Evolutionary conservation across 108 stramenopile species (phyloP).

Genomic region (Fragilariopsis cylindrus): DNA sequence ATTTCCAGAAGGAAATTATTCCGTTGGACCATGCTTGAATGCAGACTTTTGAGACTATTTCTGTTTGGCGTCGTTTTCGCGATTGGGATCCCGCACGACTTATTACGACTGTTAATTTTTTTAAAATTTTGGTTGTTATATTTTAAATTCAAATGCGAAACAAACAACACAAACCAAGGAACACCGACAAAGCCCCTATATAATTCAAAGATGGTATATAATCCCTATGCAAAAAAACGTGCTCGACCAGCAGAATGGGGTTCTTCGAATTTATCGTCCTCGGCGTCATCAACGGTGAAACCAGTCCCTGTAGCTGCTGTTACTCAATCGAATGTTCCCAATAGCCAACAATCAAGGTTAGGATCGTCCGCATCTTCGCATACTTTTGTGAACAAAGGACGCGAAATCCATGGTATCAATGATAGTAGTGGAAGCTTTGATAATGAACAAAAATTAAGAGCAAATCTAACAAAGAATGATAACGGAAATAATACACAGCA

Average conservation of each 20-base stretch:
- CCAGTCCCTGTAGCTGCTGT: not conserved
- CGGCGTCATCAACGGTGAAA: not conserved
- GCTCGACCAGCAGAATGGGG: not conserved
- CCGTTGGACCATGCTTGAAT: too few species aligned
- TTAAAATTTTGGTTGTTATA: too few species aligned
- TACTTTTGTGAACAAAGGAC: not conserved
- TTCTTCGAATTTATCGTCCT: not conserved
- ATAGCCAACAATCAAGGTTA: not conserved
- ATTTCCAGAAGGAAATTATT: too few species aligned
- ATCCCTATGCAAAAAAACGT: constrained; percentile 10
- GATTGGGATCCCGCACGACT: too few species aligned
- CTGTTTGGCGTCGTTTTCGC: too few species aligned
- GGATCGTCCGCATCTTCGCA: too few species aligned
- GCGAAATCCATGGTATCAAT: not conserved
- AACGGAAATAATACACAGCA: not conserved
- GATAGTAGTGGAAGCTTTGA: not conserved
- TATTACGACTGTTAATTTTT: too few species aligned
- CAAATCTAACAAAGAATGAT: not conserved
- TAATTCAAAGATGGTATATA: not conserved
- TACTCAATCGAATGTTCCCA: not conserved
- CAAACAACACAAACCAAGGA: too few species aligned
- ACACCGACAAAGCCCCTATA: too few species aligned
- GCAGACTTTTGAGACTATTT: too few species aligned
- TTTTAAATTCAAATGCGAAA: too few species aligned
- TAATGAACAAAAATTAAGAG: not conserved